Evolutionary conservation across 768 basidiomycete genomes (phyloP).

Genomic region (Tremella fuciformis): DNA sequence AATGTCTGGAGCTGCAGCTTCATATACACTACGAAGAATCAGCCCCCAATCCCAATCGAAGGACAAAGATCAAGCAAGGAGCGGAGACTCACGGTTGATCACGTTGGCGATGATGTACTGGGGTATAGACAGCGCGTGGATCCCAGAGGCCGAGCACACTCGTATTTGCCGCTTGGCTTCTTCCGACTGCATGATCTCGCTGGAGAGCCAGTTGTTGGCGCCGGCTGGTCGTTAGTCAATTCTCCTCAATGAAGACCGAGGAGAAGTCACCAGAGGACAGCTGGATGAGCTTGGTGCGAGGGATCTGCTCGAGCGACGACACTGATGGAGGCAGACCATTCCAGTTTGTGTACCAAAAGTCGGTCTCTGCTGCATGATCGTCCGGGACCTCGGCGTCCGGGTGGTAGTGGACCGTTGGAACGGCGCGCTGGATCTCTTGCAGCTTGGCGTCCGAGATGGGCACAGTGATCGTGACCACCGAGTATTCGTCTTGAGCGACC

Average conservation of each 20-base stretch:
- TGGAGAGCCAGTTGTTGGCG: slow-evolving; percentile 27
- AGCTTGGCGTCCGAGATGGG: slow-evolving; percentile 19
- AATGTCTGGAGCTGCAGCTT: too few relatives aligned
- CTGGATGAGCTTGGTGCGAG: slow-evolving; percentile 29
- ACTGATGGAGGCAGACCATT: slow-evolving; percentile 20
- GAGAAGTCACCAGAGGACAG: too few relatives aligned
- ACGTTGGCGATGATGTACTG: slow-evolving; percentile 37
- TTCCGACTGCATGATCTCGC: slow-evolving; percentile 14
- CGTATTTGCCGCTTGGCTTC: slow-evolving; percentile 27
- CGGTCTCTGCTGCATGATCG: slow-evolving; percentile 16
- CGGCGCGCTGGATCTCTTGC: slow-evolving; percentile 15
- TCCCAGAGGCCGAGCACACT: slow-evolving; percentile 42
- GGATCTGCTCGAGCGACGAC: slow-evolving; percentile 16
- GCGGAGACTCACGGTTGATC: slow-evolving; percentile 10
- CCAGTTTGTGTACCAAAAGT: slow-evolving; percentile 33
- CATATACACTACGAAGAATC: too few relatives aligned
- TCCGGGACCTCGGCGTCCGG: slow-evolving; percentile 23
- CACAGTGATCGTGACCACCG: slow-evolving; percentile 14
- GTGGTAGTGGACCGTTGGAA: slow-evolving; percentile 31
- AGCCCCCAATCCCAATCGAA: too few relatives aligned
- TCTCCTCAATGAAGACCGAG: too few relatives aligned
- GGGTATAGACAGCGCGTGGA: slow-evolving; percentile 47
- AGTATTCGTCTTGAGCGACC: too few relatives aligned
- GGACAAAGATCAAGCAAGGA: too few relatives aligned
- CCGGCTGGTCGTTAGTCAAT: too few relatives aligned